Percentiles rank a stretch among this genome's conserved stretches.
phyloP scores from a whole-genome alignment of 164 flowering plant genomes.

The Amborella trichopoda region DNA sequence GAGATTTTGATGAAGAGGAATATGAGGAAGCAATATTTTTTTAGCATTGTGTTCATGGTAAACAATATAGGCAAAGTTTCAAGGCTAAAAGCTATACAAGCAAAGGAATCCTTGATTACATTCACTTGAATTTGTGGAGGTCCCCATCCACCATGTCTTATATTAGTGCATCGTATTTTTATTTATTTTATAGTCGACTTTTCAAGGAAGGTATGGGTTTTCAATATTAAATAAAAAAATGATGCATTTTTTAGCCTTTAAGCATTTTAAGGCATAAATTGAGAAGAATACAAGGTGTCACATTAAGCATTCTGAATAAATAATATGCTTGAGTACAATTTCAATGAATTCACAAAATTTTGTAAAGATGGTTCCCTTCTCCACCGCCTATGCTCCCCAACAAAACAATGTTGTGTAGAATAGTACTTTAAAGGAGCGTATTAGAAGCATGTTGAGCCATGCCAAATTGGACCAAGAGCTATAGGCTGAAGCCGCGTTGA shows the following conservation, averaged over 20 bases:
- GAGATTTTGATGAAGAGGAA: too few species aligned
- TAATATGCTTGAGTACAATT: background rate
- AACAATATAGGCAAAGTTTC: background rate
- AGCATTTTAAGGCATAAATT: background rate
- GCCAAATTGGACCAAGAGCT: background rate
- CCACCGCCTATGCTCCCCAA: background rate
- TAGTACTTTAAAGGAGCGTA: background rate
- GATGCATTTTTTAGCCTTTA: background rate
- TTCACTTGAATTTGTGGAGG: background rate
- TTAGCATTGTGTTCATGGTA: background rate
- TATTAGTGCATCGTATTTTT: background rate
- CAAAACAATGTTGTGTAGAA: background rate
- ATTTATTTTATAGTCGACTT: background rate
- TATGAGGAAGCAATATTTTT: background rate
- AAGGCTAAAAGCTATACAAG: background rate
- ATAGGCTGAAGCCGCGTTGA: background rate
- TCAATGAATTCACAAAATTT: too few species aligned
- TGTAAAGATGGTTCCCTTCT: background rate
- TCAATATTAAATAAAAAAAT: background rate
- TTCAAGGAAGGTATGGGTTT: background rate
- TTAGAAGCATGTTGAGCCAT: background rate
- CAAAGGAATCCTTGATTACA: background rate
- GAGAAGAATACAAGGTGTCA: background rate
- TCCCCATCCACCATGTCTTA: background rate
- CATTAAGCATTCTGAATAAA: background rate